These are phyloP conservation scores for Quaeritorhiza haematococci DNA, from an alignment of 371 early-diverging fungal species.

Conservation along the genomic window DNA sequence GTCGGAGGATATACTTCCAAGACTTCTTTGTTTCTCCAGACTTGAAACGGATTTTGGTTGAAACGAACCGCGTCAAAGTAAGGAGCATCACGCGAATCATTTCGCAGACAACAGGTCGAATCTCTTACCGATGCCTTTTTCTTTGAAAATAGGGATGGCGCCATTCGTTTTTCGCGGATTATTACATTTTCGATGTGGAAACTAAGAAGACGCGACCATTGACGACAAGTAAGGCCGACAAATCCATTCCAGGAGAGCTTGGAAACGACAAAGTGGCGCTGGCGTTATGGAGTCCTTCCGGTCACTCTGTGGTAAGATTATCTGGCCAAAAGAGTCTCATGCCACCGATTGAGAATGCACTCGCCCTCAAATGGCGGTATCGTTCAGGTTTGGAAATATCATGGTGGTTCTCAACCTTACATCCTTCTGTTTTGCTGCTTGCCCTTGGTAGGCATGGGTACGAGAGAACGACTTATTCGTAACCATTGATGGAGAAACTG, in stretches of 20 bases:
- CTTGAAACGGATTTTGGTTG: slow-evolving; percentile 67
- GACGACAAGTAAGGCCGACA: slow-evolving; percentile 38
- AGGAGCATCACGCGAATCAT: too few relatives aligned
- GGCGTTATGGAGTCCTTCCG: slow-evolving; percentile 72
- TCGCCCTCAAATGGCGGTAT: background rate
- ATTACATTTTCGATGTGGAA: slow-evolving; percentile 66
- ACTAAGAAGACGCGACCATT: slow-evolving; percentile 55
- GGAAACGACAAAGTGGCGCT: slow-evolving; percentile 34
- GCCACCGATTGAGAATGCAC: background rate
- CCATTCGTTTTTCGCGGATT: slow-evolving; percentile 73
- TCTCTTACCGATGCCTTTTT: background rate
- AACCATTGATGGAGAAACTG: slow-evolving; percentile 54
- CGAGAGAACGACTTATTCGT: slow-evolving; percentile 83
- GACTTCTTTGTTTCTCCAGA: slow-evolving; percentile 63
- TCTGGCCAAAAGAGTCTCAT: background rate
- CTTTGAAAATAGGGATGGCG: slow-evolving; percentile 60
- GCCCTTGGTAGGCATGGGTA: slow-evolving; percentile 62
- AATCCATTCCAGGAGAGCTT: slow-evolving; percentile 49
- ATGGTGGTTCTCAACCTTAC: too few relatives aligned
- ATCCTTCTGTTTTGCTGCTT: too few relatives aligned
- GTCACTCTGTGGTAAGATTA: slow-evolving; percentile 57
- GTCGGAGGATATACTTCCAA: too few relatives aligned
- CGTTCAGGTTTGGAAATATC: too few relatives aligned
- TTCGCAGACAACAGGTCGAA: background rate
- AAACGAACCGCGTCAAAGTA: slow-evolving; percentile 60